Evolutionary conservation across 23 red algal genomes (phyloP), one percentile per base, ranked within the genome.

Genomic region (Pyropia haitanensis): DNA sequence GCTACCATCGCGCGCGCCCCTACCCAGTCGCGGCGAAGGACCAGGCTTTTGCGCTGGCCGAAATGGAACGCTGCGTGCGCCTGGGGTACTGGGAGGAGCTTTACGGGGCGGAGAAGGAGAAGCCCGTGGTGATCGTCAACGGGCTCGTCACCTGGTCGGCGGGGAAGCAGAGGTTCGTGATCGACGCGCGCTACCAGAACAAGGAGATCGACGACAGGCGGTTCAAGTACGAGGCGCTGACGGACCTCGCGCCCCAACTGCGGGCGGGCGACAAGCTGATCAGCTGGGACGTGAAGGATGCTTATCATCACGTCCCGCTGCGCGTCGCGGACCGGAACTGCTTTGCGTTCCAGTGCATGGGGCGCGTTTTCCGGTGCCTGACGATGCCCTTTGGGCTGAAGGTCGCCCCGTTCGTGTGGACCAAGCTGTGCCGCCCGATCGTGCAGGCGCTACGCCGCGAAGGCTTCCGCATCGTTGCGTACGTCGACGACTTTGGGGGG

Each of bases 301-400:
- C 64, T 2, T 80, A 80, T 56, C 23, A 56, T 10, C 64, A 80
- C 22, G 68, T 80, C 64, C 32, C 53, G 0, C 21, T 80, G 14
- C 27, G 27, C 18, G 54, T 56, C 0, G 21, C 14, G 24, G 70
- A 70, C 27, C 27, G 63, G 24, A 68, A 68, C 51, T 80, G 63
- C 64, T 80, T 68, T 49, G 26, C 70, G 6, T 80, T 80, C 64
- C 54, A 60, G 17, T 59, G 56, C 4, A 56, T 49, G 13, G 64
- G 59, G 14, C 44, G 76, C 13, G 58, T 48, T 13, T 80, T 58
- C 25, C 76, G 61, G 3, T 80, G 49, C 20, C 24, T 70, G 12
- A 66, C 64, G 1, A 64, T 80, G 1, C 76, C 76, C 5, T 80
- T 80, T 27, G 76, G 76, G 6, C 70, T 52, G 14, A 56, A 61